Percentiles rank a stretch among this genome's conserved stretches.
These are phyloP conservation scores for Niebla homalea DNA, from an alignment of 495 filamentous ascomycete genomes.

Conservation along the genomic window DNA sequence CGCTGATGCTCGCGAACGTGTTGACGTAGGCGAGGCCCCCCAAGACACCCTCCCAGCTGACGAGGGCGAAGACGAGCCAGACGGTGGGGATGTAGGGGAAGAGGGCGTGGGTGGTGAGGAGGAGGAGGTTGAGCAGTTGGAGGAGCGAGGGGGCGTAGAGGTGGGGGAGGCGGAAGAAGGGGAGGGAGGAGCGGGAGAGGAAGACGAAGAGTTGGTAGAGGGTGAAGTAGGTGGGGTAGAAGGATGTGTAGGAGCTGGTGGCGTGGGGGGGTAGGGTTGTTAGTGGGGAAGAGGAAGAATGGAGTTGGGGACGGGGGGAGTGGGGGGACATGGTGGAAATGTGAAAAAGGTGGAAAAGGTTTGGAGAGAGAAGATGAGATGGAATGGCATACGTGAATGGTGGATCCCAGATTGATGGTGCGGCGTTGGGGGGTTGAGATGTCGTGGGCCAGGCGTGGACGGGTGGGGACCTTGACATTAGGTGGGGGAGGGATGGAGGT, in stretches of 20 bases:
- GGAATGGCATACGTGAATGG: too few relatives aligned
- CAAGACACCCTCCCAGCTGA: slow-evolving; percentile 94
- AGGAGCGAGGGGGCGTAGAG: slow-evolving; percentile 77
- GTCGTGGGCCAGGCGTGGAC: slow-evolving; percentile 28
- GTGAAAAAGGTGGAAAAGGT: too few relatives aligned
- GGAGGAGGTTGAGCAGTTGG: slow-evolving; percentile 61
- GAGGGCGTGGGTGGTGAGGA: slow-evolving; percentile 64
- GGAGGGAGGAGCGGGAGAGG: slow-evolving; percentile 77
- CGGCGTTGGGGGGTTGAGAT: too few relatives aligned
- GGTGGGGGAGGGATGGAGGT: too few relatives aligned
- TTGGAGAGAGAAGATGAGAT: too few relatives aligned
- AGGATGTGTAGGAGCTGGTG: slow-evolving; percentile 61
- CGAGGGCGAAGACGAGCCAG: slow-evolving; percentile 63
- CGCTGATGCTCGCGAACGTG: slow-evolving; percentile 84
- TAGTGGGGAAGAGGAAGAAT: slow-evolving; percentile 80
- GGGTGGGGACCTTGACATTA: too few relatives aligned
- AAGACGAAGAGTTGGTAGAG: slow-evolving; percentile 93
- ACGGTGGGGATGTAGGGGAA: slow-evolving; percentile 69
- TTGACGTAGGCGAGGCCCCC: slow-evolving; percentile 90
- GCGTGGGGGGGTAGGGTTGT: slow-evolving; percentile 38
- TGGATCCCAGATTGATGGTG: too few relatives aligned
- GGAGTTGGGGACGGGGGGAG: slow-evolving; percentile 31
- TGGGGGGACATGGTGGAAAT: neutral
- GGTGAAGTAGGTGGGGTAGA: slow-evolving; percentile 17
- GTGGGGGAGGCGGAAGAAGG: slow-evolving; percentile 67